These are phyloP conservation scores for Mycena polygramma DNA, from an alignment of 768 basidiomycete genomes.

Conservation along the genomic window DNA sequence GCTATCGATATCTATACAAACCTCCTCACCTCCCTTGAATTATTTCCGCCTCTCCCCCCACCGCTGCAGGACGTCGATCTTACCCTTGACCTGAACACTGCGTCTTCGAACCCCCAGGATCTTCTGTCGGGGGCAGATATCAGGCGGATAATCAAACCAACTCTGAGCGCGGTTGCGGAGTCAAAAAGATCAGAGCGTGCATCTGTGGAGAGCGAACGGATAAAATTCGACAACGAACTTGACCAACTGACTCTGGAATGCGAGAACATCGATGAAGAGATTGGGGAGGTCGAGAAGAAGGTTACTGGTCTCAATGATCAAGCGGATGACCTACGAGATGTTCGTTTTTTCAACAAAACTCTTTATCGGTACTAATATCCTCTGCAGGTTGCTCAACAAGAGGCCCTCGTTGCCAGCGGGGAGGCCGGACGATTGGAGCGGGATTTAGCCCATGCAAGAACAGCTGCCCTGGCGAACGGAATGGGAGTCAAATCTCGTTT, in stretches of 20 bases:
- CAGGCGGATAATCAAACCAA: constrained; percentile 80
- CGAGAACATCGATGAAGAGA: constrained; percentile 86
- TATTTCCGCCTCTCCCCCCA: constrained; percentile 80
- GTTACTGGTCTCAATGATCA: constrained; percentile 77
- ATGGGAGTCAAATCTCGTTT: constrained; percentile 85
- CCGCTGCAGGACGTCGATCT: constrained; percentile 84
- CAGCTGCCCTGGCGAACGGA: constrained; percentile 83
- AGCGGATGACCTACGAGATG: constrained; percentile 87
- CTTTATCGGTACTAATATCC: constrained; percentile 1
- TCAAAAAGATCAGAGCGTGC: constrained; percentile 77
- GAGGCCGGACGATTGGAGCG: constrained; percentile 78
- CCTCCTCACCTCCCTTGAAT: constrained; percentile 78
- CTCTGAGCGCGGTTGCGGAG: constrained; percentile 79
- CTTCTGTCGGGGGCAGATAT: constrained; percentile 80
- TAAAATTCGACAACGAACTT: constrained; percentile 86
- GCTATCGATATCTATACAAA: constrained; percentile 85
- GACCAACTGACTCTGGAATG: constrained; percentile 83
- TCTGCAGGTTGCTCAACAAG: constrained; percentile 80
- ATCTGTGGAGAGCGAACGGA: constrained; percentile 79
- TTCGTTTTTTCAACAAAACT: constrained; percentile 48
- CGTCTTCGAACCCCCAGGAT: constrained; percentile 76
- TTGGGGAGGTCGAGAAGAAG: constrained; percentile 80
- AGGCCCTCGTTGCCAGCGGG: constrained; percentile 73
- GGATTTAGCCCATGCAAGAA: constrained; percentile 80
- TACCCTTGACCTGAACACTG: constrained; percentile 84